Evolutionary conservation across 1,284 basidiomycete genomes (phyloP), one percentile per base, ranked within the genome.

Genomic region (Leccinum pachyderme): DNA sequence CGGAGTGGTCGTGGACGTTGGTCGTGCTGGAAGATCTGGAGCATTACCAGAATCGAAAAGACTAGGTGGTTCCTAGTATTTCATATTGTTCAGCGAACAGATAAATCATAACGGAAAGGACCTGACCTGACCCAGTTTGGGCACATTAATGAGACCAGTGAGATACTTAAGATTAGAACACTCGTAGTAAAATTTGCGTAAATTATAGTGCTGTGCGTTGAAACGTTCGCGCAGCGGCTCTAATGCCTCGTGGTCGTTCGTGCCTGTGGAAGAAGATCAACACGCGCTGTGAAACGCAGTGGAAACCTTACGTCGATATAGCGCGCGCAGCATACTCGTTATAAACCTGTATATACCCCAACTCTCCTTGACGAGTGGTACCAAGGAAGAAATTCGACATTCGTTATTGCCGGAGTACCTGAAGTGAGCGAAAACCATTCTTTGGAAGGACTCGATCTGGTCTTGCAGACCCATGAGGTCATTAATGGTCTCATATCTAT

Each of bases 291-390:
- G 33, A 27, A 9, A 50, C 41, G n/a, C n/a, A 25, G 44, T 37
- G 35, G 6, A 52, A 25, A 77, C 83, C 68, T 60, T 67, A 95
- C 95, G 79, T 75, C 95, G 79, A 70, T 95, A 91, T 89, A 98
- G 93, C 2, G 95, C 95, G 45, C 95, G 81, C 69, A 98, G 77
- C 95, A 98, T 98, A 74, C 91, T 94, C 3, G 95, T 98, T 70
- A 97, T 95, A 73, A 98, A 98, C 53, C 93, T 83, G 74, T 98
- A 98, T 60, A 98, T 98, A 41, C 95, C 95, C 84, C 95, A 98
- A 62, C 91, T 94, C 75, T 98, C 95, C 75, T 98, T 97, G 54
- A 98, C 95, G 15, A 96, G 81, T 27, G 95, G 95, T 1, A 98
- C 95, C 44, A 98, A 77, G 2, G 95, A 81, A 39, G 94, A 94